Conservation (phyloP, 331 rosid species). For the Arachis monticola region DNA sequence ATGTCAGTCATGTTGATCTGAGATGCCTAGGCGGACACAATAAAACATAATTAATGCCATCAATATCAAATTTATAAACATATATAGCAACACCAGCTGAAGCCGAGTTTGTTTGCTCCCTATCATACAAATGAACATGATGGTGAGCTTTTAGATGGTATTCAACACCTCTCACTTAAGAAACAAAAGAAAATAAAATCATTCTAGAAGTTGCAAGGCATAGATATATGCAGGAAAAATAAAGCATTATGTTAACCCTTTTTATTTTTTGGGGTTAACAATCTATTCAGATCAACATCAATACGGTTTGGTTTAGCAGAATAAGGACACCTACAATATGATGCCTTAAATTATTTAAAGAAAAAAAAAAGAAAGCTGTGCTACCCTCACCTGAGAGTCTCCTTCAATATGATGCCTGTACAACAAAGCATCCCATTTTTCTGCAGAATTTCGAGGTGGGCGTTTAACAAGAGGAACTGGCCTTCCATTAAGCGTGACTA, state of each 20-base stretch:
- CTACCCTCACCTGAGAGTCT: constrained; percentile 67
- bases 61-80: neutral
- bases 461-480: constrained; percentile 80
- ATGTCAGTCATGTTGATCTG: constrained; percentile 1
- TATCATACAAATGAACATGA: neutral
- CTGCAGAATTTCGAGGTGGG: constrained; percentile 78
- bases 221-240: neutral
- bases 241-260: neutral
- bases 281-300: neutral
- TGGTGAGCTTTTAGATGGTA: constrained; percentile 1
- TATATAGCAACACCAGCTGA: constrained; percentile 1
- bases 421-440: constrained; percentile 94
- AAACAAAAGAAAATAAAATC: neutral
- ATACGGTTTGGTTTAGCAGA: neutral
- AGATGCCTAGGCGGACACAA: constrained; percentile 13
- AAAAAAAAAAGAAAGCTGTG: neutral
- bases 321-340: constrained; percentile 6
- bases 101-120: neutral
- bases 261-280: neutral
- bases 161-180: neutral
- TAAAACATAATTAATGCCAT: neutral
- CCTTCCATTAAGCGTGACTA: constrained; percentile 62
- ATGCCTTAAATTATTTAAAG: neutral
- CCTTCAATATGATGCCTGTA: constrained; percentile 74
- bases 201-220: neutral